Percentiles rank a stretch among this genome's conserved stretches.
These are phyloP conservation scores for Macrotyloma uniflorum DNA, from an alignment of 306 rosid genomes.

Conservation along the genomic window DNA sequence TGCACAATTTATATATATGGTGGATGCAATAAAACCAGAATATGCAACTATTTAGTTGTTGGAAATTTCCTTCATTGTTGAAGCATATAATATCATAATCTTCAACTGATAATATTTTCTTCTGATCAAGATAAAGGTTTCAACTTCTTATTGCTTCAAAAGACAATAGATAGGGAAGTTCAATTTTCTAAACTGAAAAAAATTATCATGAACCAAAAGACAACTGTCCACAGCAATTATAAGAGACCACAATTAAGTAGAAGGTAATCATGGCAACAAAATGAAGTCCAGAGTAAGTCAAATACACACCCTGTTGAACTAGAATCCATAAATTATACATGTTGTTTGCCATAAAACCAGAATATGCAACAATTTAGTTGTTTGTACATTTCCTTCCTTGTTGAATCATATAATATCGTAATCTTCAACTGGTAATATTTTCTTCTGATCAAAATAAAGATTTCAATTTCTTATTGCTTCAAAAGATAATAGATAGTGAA, in stretches of 20 bases:
- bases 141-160: slow-evolving; percentile 2
- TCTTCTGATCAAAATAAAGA: background rate
- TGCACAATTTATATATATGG: slow-evolving; percentile 1
- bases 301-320: too few relatives aligned
- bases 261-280: too few relatives aligned
- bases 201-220: too few relatives aligned
- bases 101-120: slow-evolving; percentile 14
- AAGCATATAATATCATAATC: background rate
- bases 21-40: slow-evolving; percentile 22
- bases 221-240: too few relatives aligned
- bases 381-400: slow-evolving; percentile 19
- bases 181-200: too few relatives aligned
- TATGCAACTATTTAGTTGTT: slow-evolving; percentile 9
- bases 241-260: too few relatives aligned
- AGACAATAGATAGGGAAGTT: slow-evolving; percentile 21
- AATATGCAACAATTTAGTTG: slow-evolving; percentile 17
- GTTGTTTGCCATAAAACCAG: slow-evolving; percentile 2
- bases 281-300: too few relatives aligned
- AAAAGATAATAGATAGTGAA: slow-evolving; percentile 14
- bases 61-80: slow-evolving; percentile 24
- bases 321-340: slow-evolving; percentile 13
- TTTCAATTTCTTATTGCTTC: background rate
- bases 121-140: background rate
- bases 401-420: background rate
- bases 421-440: slow-evolving; percentile 11